Evolutionary conservation across 257 asterid genomes (phyloP), one percentile per base, ranked within the genome.

Genomic region (Plantago major): DNA sequence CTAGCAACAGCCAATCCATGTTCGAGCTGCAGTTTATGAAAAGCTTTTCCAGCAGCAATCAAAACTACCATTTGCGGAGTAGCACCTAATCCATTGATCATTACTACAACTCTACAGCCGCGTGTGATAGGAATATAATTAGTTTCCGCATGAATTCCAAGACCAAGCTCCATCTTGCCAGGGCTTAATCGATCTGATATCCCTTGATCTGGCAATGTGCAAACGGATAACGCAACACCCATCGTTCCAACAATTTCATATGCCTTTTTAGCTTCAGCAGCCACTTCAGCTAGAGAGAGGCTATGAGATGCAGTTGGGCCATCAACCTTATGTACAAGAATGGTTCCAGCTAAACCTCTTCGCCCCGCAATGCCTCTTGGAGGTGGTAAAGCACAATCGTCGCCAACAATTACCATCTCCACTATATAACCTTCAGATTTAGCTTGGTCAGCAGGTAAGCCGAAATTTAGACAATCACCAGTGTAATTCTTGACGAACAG

Each of bases 281-380:
- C 83, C 64, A 92, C 99, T 47, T 79, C 91, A 64, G 71, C 69
- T 72, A 92, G 82, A 68, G 94, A 69, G 67, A 89, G 93, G 54
- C 99, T 96, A 68, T 64, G 73, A 52, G 90, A 89, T 40, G 99
- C 99, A 1, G 97, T 97, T 46, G 99, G 97, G 65, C 99, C 99
- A 42, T 97, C 97, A 73, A 92, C 99, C 97, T 92, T 92, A 67
- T 89, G 87, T 71, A 92, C 95, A 65, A 92, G 89, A 81, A 92
- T 70, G 33, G 97, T 87, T 73, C 97, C 99, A 67, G 99, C 99
- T 74, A 92, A 80, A 78, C 97, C 99, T 77, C 99, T 86, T 81
- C 99, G 79, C 67, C 99, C 99, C 78, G 91, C 96, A 70, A 92
- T 81, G 76, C 99, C 99, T 76, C 99, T 80, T n/a, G 99, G 97